phyloP scores from a whole-genome alignment of 257 asterid genomes.

The Primulina huaijiensis region DNA sequence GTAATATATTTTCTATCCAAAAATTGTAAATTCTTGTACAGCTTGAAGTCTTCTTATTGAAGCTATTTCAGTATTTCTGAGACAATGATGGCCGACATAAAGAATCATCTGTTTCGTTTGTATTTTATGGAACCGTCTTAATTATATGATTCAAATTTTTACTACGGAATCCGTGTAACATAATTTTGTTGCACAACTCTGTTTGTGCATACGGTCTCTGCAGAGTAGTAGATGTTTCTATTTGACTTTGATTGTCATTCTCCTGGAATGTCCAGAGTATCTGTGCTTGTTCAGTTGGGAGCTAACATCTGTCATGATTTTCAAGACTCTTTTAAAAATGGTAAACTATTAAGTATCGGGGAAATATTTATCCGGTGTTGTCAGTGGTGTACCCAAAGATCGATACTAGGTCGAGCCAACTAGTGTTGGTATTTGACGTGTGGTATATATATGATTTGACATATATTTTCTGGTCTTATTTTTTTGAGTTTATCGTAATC shows the following conservation, averaged over 20 bases:
- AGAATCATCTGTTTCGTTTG: not conserved
- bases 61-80: conserved; percentile 15
- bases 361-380: too few relatives aligned
- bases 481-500: too few relatives aligned
- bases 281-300: too few relatives aligned
- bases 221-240: too few relatives aligned
- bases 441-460: too few relatives aligned
- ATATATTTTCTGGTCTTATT: too few relatives aligned
- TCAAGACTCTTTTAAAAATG: not conserved
- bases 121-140: not conserved
- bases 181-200: too few relatives aligned
- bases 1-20: conserved; percentile 24
- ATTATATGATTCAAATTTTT: not conserved
- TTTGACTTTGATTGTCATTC: too few relatives aligned
- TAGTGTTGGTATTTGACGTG: not conserved
- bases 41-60: conserved; percentile 27
- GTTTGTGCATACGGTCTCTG: too few relatives aligned
- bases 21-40: conserved; percentile 45
- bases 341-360: not conserved
- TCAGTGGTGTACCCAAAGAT: too few relatives aligned
- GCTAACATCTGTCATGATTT: too few relatives aligned
- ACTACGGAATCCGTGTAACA: not conserved
- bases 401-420: not conserved
- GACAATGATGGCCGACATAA: conserved; percentile 22
- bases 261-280: too few relatives aligned